Conservation (phyloP, 176 grass and related monocot species). For the Triticum monococcum region DNA sequence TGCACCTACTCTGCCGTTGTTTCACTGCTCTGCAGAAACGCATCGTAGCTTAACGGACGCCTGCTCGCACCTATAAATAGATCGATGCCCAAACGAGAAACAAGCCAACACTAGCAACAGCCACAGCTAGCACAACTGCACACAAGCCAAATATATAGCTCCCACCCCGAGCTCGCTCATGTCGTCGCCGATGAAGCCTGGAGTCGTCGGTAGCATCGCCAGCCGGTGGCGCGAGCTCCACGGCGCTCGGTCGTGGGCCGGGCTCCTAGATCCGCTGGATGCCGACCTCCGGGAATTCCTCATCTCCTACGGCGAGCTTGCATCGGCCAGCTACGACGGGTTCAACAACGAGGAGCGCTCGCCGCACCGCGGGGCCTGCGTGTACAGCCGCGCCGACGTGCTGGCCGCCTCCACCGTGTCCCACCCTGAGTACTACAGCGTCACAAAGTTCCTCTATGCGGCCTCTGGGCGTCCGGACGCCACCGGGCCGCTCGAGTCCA, state of each 20-base stretch:
- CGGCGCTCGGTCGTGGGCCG: constrained; percentile 51
- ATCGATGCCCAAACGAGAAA: too few relatives aligned
- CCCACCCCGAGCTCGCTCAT: too few relatives aligned
- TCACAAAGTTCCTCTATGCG: constrained; percentile 78
- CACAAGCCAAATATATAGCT: too few relatives aligned
- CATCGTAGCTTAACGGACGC: too few relatives aligned
- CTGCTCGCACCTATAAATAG: too few relatives aligned
- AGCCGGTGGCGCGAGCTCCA: constrained; percentile 68
- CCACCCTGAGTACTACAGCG: constrained; percentile 33
- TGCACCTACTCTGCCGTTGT: too few relatives aligned
- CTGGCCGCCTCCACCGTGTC: constrained; percentile 24
- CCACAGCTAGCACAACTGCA: too few relatives aligned
- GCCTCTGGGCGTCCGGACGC: constrained; percentile 15
- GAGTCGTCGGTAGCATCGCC: constrained; percentile 37
- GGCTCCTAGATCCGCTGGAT: constrained; percentile 66
- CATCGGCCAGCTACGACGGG: constrained; percentile 54
- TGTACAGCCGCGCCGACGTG: constrained; percentile 34
- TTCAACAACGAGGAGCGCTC: constrained; percentile 69
- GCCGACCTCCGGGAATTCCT: constrained; percentile 56
- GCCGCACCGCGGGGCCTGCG: constrained; percentile 48
- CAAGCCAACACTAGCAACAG: neutral
- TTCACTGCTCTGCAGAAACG: too few relatives aligned
- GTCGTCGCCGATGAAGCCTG: constrained; percentile 17
- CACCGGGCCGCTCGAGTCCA: constrained; percentile 30
- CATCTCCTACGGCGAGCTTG: constrained; percentile 69